Conservation (phyloP, 176 grass and related monocot species). For the Metroxylon sagu region DNA sequence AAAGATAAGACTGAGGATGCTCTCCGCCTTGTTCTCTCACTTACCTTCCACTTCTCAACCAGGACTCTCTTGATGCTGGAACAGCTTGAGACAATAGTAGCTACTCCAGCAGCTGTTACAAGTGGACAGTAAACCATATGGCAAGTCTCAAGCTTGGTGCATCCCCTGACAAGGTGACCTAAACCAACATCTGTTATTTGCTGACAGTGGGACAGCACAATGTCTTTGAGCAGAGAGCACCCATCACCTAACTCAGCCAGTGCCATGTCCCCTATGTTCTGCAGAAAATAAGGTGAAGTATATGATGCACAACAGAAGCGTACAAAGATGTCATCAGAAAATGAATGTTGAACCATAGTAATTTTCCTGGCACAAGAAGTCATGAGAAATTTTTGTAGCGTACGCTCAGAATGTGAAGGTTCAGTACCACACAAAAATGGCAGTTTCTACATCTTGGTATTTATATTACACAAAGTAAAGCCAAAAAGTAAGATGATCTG, state of each 20-base stretch:
- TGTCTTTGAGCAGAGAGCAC: conserved; percentile 52
- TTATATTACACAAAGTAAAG: no score
- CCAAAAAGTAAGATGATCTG: no score
- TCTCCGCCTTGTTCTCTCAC: conserved; percentile 58
- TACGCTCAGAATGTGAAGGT: no score
- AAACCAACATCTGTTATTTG: conserved; percentile 66
- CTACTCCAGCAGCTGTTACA: conserved; percentile 55
- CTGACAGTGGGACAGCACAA: conserved; percentile 57
- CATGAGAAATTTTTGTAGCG: no score
- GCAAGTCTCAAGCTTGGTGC: conserved; percentile 41
- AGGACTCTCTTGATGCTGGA: conserved; percentile 68
- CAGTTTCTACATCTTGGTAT: no score
- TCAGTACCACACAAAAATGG: no score
- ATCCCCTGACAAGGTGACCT: conserved; percentile 53
- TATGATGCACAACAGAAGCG: no score
- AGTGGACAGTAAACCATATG: conserved; percentile 67
- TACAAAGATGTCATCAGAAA: no score
- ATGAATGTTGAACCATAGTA: no score
- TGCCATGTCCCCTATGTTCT: conserved; percentile 59
- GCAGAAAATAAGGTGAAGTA: neutral
- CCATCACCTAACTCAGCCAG: conserved; percentile 64
- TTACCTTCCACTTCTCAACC: conserved; percentile 75
- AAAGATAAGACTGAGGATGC: conserved; percentile 48
- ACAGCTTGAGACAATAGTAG: conserved; percentile 59
- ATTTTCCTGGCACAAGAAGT: no score